Base-by-base conservation (phyloP, 2,329 filamentous ascomycete species). In the Sporothrix euskadiensis region DNA sequence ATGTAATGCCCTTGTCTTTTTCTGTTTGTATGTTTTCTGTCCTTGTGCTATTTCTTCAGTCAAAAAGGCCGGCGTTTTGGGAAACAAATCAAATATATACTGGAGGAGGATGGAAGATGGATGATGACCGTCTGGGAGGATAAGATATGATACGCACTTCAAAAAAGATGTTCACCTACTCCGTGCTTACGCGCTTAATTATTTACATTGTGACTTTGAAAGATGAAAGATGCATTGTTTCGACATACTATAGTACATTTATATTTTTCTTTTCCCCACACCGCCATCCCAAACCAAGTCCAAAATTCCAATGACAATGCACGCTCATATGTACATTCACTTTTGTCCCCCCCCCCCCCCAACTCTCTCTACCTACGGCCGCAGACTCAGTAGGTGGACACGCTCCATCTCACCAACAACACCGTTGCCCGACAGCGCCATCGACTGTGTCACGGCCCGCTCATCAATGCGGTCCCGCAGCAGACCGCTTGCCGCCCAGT, bases 401-500 rank as follows among this genome's bases (percentile, higher is more conserved):
- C 90, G 89, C 84, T 97, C 94, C 83, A 98, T 87, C 86, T 97
- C 93, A 8, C 94, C 94, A 63, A 97, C 86, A 70, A 95, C 88
- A 19, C 94, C 94, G 78, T 92, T 90, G 30, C 94, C 94, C 68
- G 90, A 89, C 77, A 98, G 80, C 68, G 90, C 90, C 94, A 94
- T 97, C 83, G 93, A 93, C 85, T 97, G 92, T 30, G 87, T 86
- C 49, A 98, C 91, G 75, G 87, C 86, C 76, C 84, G 84, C 79
- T 94, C 90, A 78, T 92, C 90, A 69, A 98, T 86, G 63, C 84
- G 86, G 75, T 88, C 85, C 76, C 92, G 88, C 79, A 97, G 81
- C 80, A 97, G 85, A 14, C 95, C 96, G 81, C 93, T 97, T 49
- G 89, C 89, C 5, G 93, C 94, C 86, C 95, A 98, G 83, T 98